Evolutionary conservation across 2,329 filamentous ascomycete species (phyloP).

Genomic region (Endoconidiophora polonica): DNA sequence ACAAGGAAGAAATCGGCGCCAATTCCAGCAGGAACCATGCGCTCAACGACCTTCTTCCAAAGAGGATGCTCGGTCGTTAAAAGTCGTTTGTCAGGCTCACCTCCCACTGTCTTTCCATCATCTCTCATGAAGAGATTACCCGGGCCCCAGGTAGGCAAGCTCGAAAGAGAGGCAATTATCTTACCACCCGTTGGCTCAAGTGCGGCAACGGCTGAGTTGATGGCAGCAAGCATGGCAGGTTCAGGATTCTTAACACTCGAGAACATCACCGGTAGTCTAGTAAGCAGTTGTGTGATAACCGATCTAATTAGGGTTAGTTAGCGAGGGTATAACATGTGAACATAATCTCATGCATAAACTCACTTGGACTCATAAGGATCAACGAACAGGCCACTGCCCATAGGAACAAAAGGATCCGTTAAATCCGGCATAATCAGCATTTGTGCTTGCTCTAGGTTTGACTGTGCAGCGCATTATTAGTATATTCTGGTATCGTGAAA

Average conservation of each 20-base stretch:
- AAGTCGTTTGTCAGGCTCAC: conserved; percentile 82
- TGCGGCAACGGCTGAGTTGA: conserved; percentile 72
- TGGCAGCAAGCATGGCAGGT: conserved; percentile 65
- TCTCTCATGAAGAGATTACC: conserved; percentile 74
- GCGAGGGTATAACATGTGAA: conserved; percentile 5
- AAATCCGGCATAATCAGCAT: conserved; percentile 99
- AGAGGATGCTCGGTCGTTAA: conserved; percentile 77
- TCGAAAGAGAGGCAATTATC: conserved; percentile 70
- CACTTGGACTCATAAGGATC: conserved; percentile 79
- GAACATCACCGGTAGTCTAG: conserved; percentile 71
- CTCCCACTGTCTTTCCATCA: conserved; percentile 69
- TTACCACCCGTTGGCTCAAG: conserved; percentile 81
- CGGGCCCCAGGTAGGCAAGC: conserved; percentile 84
- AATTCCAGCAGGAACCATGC: conserved; percentile 73
- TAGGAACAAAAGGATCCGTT: conserved; percentile 86
- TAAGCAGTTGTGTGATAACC: conserved; percentile 76
- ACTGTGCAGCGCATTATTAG: conserved; percentile 25
- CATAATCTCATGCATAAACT: conserved; percentile 14
- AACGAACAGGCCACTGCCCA: conserved; percentile 84
- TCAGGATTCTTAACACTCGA: conserved; percentile 78
- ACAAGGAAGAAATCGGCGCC: conserved; percentile 92
- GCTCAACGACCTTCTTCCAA: conserved; percentile 73
- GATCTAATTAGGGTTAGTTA: conserved; percentile 27
- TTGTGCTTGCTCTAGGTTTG: conserved; percentile 69
- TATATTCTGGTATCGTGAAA: not conserved